Percentiles rank a stretch among this genome's conserved stretches.
Evolutionary conservation across 2,329 filamentous ascomycete species (phyloP).

Genomic region (Chrysoporthe puriensis): DNA sequence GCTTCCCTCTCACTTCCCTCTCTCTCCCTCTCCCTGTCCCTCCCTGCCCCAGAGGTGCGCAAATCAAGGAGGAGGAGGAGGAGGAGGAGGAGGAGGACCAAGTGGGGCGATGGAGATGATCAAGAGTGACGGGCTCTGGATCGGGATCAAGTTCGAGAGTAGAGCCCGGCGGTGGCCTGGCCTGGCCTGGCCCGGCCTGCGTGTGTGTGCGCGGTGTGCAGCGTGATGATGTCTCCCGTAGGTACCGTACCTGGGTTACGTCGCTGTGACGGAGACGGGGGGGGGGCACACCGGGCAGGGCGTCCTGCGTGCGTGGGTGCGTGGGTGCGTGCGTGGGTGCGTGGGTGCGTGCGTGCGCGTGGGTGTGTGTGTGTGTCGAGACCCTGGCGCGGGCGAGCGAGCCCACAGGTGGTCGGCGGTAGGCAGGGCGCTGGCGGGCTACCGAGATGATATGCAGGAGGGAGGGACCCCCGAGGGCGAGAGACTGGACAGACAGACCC

Average conservation of each 20-base stretch:
- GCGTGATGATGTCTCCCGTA: too few relatives aligned
- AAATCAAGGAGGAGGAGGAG: neutral
- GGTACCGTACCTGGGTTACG: too few relatives aligned
- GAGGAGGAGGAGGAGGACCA: neutral
- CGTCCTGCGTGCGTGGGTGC: neutral
- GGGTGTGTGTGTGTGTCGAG: neutral
- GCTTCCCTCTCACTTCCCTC: too few relatives aligned
- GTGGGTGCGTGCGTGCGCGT: neutral
- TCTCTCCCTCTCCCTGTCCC: neutral
- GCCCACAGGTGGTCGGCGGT: neutral
- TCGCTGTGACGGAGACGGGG: too few relatives aligned
- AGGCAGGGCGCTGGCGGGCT: neutral
- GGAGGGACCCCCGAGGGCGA: neutral
- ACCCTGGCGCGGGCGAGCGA: too few relatives aligned
- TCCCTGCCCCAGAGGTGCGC: neutral
- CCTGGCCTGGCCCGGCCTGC: too few relatives aligned
- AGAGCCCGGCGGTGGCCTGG: too few relatives aligned
- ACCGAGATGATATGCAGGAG: neutral
- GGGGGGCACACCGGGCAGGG: too few relatives aligned
- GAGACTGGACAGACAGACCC: neutral
- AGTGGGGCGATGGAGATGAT: slow-evolving; percentile 2
- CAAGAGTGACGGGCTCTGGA: neutral
- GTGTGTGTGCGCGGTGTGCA: neutral
- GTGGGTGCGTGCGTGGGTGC: neutral
- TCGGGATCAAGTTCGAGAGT: neutral